Conservation (phyloP, 306 rosid genomes). For the Citrullus colocynthis region DNA sequence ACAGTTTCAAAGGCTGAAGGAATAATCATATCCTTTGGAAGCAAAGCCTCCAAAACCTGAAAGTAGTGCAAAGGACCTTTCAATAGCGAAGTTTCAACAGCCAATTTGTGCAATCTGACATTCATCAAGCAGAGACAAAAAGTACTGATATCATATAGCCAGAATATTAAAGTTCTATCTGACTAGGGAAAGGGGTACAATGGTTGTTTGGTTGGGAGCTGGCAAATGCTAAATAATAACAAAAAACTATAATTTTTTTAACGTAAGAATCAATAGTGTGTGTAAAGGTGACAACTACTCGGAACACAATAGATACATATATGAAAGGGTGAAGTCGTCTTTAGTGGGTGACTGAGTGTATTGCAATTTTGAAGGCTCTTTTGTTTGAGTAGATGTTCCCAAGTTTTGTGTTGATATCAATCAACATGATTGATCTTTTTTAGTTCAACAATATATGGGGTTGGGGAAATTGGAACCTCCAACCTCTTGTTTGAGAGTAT, state of each 20-base stretch:
- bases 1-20: constrained; percentile 81
- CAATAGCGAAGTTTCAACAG: neutral
- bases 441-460: neutral
- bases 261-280: neutral
- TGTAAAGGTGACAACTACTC: neutral
- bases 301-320: neutral
- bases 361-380: neutral
- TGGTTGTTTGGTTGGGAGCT: neutral
- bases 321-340: neutral
- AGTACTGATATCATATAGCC: neutral
- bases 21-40: constrained; percentile 56
- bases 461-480: neutral
- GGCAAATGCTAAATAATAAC: neutral
- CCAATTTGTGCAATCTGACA: neutral
- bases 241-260: neutral
- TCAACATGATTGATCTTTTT: neutral
- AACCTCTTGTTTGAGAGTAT: neutral
- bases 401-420: neutral
- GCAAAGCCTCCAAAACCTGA: constrained; percentile 70
- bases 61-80: constrained; percentile 14
- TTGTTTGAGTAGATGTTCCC: neutral
- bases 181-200: neutral
- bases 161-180: neutral
- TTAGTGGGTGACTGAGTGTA: neutral
- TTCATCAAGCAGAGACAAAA: neutral